A percentile compares a stretch with the other conserved stretches of the same genome.
phyloP scores from a whole-genome alignment of 225 moss, liverwort and hornwort species.

The Marchantia polymorpha region DNA sequence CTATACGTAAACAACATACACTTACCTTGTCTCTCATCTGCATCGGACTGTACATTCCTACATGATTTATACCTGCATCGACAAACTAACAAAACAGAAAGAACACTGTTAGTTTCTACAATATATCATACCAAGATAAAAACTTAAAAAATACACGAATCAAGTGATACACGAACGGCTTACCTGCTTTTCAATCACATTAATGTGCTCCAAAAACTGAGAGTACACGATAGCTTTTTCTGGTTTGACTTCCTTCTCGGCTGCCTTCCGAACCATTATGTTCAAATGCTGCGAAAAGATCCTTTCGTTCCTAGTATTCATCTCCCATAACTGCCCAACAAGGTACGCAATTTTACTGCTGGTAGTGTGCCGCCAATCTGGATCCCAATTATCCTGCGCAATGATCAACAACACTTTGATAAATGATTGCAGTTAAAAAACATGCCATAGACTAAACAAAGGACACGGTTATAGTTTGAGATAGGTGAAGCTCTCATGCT shows the following conservation, averaged over 20 bases:
- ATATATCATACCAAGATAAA: not conserved
- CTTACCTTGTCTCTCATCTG: slow-evolving; percentile 67
- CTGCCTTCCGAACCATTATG: slow-evolving; percentile 11
- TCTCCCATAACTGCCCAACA: slow-evolving; percentile 62
- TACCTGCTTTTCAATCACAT: slow-evolving; percentile 89
- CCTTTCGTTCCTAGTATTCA: slow-evolving; percentile 57
- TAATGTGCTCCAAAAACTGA: slow-evolving; percentile 96
- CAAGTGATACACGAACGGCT: not conserved
- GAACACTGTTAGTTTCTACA: not conserved
- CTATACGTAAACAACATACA: not conserved
- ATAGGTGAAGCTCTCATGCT: not conserved
- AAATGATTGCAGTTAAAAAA: not conserved
- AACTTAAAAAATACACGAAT: not conserved
- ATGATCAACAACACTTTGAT: not conserved
- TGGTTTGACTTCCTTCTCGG: slow-evolving; percentile 33
- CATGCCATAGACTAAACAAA: not conserved
- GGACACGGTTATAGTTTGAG: not conserved
- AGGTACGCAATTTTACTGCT: slow-evolving; percentile 96
- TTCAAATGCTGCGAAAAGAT: slow-evolving; percentile 25
- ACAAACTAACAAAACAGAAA: slow-evolving; percentile 44
- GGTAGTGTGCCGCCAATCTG: slow-evolving; percentile 92
- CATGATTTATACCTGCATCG: slow-evolving; percentile 70
- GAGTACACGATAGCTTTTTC: slow-evolving; percentile 92
- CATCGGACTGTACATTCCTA: slow-evolving; percentile 98
- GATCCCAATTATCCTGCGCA: slow-evolving; percentile 81